These are phyloP conservation scores for Amphibolis antarctica DNA, from an alignment of 106 monocot genomes.

Conservation along the genomic window DNA sequence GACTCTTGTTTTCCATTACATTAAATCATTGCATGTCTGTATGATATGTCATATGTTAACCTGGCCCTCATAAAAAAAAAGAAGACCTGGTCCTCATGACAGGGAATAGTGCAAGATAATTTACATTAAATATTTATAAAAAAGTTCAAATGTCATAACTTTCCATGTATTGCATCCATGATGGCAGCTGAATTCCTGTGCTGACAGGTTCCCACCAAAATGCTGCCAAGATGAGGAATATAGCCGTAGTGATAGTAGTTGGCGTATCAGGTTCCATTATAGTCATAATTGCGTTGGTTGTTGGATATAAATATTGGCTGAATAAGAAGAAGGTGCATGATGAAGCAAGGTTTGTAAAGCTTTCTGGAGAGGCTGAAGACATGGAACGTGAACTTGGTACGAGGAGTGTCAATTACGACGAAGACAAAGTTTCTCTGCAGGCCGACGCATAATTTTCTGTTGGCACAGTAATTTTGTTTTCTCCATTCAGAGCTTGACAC, in stretches of 20 bases:
- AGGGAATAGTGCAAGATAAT: neutral
- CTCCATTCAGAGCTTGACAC: neutral
- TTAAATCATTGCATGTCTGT: no score
- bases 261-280: constrained; percentile 22
- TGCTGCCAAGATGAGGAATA: constrained; percentile 16
- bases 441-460: constrained; percentile 1
- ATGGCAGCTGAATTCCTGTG: neutral
- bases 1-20: no score
- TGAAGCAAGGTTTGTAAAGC: constrained; percentile 61
- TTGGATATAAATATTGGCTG: constrained; percentile 50
- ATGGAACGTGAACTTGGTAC: constrained; percentile 70
- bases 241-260: constrained; percentile 25
- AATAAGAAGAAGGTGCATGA: constrained; percentile 67
- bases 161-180: neutral
- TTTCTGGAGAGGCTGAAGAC: constrained; percentile 69
- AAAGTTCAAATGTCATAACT: neutral
- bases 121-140: neutral
- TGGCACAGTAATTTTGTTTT: neutral
- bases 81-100: no score
- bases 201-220: neutral
- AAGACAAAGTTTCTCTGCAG: no score
- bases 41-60: no score
- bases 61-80: no score
- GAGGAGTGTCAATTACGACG: constrained; percentile 1
- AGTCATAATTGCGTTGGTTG: constrained; percentile 17